phyloP scores from a whole-genome alignment of 2,329 filamentous ascomycete genomes.

The Neonectria magnoliae region DNA sequence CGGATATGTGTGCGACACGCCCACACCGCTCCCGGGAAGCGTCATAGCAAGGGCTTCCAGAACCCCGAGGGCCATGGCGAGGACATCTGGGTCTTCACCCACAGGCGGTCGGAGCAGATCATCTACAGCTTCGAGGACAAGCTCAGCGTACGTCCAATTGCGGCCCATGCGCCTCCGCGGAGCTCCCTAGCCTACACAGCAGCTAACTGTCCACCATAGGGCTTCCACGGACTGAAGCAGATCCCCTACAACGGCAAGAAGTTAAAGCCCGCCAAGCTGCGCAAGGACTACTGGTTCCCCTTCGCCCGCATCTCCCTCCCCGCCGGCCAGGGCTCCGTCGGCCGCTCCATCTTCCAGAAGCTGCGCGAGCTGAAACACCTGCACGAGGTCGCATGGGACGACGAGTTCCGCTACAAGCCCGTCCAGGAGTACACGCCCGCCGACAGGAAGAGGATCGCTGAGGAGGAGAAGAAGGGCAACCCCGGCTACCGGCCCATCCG shows the following conservation, averaged over 20 bases:
- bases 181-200: background rate
- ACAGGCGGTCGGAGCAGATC: conserved; percentile 61
- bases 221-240: conserved; percentile 61
- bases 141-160: conserved; percentile 54
- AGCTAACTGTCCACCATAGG: conserved; percentile 39
- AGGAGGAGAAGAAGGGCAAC: conserved; percentile 44
- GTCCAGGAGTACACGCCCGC: conserved; percentile 47
- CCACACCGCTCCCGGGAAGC: conserved; percentile 39
- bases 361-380: conserved; percentile 71
- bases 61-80: conserved; percentile 60
- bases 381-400: conserved; percentile 70
- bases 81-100: conserved; percentile 65
- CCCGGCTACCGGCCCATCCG: conserved; percentile 47
- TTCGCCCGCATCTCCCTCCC: conserved; percentile 70
- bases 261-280: conserved; percentile 68
- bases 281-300: conserved; percentile 74
- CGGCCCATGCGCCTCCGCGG: background rate
- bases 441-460: conserved; percentile 48
- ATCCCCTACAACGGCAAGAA: conserved; percentile 76
- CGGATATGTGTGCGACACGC: conserved; percentile 55
- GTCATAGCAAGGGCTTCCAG: conserved; percentile 38
- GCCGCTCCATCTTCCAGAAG: conserved; percentile 69
- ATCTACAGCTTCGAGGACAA: conserved; percentile 61
- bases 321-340: conserved; percentile 60
- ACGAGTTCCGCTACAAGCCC: conserved; percentile 56